Evolutionary conservation across 495 filamentous ascomycete genomes (phyloP), one percentile per base, ranked within the genome.

Genomic region (Ramalina peruviana): DNA sequence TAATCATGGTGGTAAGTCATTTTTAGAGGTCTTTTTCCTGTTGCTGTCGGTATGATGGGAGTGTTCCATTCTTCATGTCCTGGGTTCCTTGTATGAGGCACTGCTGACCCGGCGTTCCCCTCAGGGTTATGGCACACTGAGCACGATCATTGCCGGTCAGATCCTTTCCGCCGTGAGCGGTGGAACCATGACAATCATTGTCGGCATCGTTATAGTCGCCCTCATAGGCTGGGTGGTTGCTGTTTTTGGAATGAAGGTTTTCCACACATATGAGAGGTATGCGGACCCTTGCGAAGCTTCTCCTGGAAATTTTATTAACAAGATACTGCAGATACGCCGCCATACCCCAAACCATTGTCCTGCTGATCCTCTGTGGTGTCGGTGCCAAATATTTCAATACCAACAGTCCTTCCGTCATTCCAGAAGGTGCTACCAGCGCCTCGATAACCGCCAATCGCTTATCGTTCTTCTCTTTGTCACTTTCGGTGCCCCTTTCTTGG

Each of bases 231-330:
- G 73, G 73, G 57, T 70, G 0, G 72, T 89, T 52, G 79, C 82
- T 12, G 79, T 78, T 6, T 86, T 88, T 62, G 85, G 85, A 11
- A 86, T 86, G 72, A 68, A 67, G 16, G 67, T 84, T 17, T 86
- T 88, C 65, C 80, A 86, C 51, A 64, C 70, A 36, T 87, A 86
- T 64, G 82, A 87, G 61, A 72, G 77, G 55, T 80, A 54, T 25
- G 38, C 26, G 15, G 17, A 15, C 19, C 1, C 48, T 27, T 46
- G 13, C 39, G 13, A n/a, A 21, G 16, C 37, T 33, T 11, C 30
- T 33, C 30, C 21, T 23, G 44, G n/a, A 25, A 26, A 10, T 17
- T 11, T 1, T 15, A 60, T 46, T 10, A 15, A 27, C 4, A 9
- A 17, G 12, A 43, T 19, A 48, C 23, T 1, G 21, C 36, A 81